Evolutionary conservation across 345 rosid genomes (phyloP).

Genomic region (Triadica sebifera): DNA sequence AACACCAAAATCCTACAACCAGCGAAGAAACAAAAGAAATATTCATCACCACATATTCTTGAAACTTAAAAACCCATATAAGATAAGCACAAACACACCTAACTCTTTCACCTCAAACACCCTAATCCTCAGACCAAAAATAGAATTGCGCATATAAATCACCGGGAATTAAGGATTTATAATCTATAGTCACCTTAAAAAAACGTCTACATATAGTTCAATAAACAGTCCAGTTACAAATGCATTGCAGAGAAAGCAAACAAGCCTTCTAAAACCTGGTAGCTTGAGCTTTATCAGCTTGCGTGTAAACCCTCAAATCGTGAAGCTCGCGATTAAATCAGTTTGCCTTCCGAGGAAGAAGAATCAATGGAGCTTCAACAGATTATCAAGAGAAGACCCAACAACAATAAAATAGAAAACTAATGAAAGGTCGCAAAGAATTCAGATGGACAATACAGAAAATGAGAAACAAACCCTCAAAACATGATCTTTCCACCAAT

Average conservation of each 20-base stretch:
- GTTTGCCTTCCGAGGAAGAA: slow-evolving; percentile 16
- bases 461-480: slow-evolving; percentile 24
- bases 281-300: slow-evolving; percentile 19
- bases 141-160: slow-evolving; percentile 23
- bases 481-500: slow-evolving; percentile 9
- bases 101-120: slow-evolving; percentile 23
- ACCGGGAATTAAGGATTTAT: slow-evolving; percentile 12
- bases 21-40: slow-evolving; percentile 10
- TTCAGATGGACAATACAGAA: slow-evolving; percentile 24
- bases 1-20: slow-evolving; percentile 16
- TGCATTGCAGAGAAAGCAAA: slow-evolving; percentile 20
- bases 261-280: slow-evolving; percentile 25
- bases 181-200: slow-evolving; percentile 22
- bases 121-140: slow-evolving; percentile 30
- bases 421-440: slow-evolving; percentile 29
- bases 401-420: slow-evolving; percentile 6
- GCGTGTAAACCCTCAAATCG: slow-evolving; percentile 36
- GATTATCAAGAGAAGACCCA: not conserved
- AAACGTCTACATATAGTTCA: slow-evolving; percentile 23
- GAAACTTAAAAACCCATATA: not conserved
- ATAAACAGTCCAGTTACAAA: slow-evolving; percentile 11
- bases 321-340: slow-evolving; percentile 22
- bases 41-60: not conserved
- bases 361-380: slow-evolving; percentile 23
- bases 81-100: slow-evolving; percentile 12